phyloP scores from a whole-genome alignment of 805 yeast genomes.

The Candida fluviatilis region DNA sequence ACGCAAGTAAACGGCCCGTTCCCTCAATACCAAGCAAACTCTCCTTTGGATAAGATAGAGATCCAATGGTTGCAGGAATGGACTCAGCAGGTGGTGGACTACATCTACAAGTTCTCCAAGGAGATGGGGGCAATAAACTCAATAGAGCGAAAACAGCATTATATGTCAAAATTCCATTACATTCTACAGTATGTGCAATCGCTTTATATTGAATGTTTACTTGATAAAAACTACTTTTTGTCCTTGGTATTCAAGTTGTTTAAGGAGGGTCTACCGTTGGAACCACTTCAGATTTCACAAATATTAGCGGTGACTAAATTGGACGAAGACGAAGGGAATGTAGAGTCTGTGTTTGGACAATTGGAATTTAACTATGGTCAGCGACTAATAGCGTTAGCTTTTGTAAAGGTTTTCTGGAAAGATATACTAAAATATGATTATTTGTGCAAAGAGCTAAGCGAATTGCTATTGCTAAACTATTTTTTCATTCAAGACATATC shows the following conservation, averaged over 20 bases:
- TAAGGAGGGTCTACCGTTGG: conserved; percentile 30
- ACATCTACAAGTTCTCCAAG: conserved; percentile 47
- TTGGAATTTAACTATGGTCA: conserved; percentile 32
- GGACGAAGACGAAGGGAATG: conserved; percentile 19
- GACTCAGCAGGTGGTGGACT: conserved; percentile 78
- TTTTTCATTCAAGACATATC: conserved; percentile 32
- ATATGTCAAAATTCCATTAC: conserved; percentile 56
- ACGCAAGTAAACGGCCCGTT: conserved; percentile 6
- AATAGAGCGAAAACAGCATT: conserved; percentile 29
- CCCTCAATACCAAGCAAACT: conserved; percentile 5
- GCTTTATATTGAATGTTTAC: conserved; percentile 61
- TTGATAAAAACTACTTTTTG: conserved; percentile 60
- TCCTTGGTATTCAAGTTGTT: conserved; percentile 60
- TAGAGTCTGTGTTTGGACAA: conserved; percentile 7
- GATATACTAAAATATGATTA: conserved; percentile 54
- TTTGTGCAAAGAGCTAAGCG: conserved; percentile 62
- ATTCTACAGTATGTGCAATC: conserved; percentile 56
- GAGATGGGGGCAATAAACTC: conserved; percentile 26
- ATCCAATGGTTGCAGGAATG: conserved; percentile 76
- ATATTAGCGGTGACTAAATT: conserved; percentile 15
- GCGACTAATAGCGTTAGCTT: conserved; percentile 35
- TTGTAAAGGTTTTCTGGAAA: conserved; percentile 68
- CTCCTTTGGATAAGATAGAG: conserved; percentile 32
- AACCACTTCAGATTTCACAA: conserved; percentile 19
- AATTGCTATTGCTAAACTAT: conserved; percentile 49